Base-by-base conservation (phyloP, 176 grass and related monocot species). In the Oryza meyeriana region DNA sequence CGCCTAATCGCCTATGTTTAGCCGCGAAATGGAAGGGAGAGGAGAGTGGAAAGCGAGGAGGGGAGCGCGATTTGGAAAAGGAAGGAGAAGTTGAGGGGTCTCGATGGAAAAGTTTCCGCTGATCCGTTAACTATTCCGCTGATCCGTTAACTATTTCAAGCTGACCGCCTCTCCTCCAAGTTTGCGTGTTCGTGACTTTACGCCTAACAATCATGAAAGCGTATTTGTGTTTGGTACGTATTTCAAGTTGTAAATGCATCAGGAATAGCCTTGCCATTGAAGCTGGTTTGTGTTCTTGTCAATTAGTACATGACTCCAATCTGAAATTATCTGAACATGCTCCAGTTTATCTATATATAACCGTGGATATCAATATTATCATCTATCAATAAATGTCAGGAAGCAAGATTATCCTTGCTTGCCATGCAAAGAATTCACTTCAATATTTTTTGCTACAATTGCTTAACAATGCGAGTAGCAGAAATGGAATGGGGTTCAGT, bases 381-480 rank as follows among this genome's bases (percentile, higher is more conserved):
- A 59, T 61, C 47, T 34, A 78, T 70, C 64, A 77, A 34, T 74
- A 32, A 18, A 80, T 73, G 41, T 78, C n/a, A 67, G 74, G 66
- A 72, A 88, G 79, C 73, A 64, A 83, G 41, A 57, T 33, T 41
- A 30, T 74, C 47, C 71, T 73, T 38, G 34, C 66, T 66, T 79
- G 26, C 27, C 45, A 35, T 36, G 20, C 40, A 64, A 36, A 44
- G 38, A 88, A 88, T 79, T 33, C 61, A 44, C 35, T 10, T n/a
- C 12, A 76, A 57, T n/a, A 61, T 66, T 85, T 81, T 85, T 73
- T 66, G n/a, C 83, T 86, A 90, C 66, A 86, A 27, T 69, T 45
- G 61, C 47, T 81, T 65, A 80, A 75, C 40, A 76, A 67, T 45
- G 52, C 6, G 45, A 71, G 20, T 28, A 66, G 33, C 3, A 27